These are phyloP conservation scores for Talaromyces sp. DNA, from an alignment of 2,329 filamentous ascomycete genomes.

Conservation along the genomic window DNA sequence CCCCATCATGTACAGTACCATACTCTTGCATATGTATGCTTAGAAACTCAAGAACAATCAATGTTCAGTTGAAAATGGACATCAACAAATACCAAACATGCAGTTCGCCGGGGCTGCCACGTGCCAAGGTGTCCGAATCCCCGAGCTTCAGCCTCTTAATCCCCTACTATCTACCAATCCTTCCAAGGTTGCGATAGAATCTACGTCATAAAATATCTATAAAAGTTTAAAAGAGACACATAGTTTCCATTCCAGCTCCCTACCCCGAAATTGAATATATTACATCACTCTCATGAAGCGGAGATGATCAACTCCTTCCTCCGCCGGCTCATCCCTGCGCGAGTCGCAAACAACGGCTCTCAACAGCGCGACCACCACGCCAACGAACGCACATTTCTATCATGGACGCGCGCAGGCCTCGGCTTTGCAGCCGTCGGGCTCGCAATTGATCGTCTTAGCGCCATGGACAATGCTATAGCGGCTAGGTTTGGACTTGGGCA, in stretches of 20 bases:
- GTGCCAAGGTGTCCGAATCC: not conserved
- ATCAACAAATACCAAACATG: conserved; percentile 7
- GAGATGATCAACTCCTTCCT: conserved; percentile 17
- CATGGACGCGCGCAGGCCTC: conserved; percentile 37
- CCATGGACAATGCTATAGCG: conserved; percentile 30
- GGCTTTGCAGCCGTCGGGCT: conserved; percentile 36
- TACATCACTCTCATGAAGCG: not conserved
- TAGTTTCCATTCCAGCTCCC: no score
- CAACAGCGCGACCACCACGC: conserved; percentile 38
- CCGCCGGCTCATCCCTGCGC: conserved; percentile 26
- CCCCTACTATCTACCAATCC: not conserved
- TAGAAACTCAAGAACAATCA: no score
- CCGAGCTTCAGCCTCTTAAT: not conserved
- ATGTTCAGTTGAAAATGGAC: not conserved
- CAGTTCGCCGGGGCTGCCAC: conserved; percentile 6
- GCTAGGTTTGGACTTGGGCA: conserved; percentile 10
- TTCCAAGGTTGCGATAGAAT: no score
- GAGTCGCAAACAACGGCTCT: conserved; percentile 32
- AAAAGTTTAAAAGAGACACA: no score
- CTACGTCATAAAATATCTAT: no score
- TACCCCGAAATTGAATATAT: no score
- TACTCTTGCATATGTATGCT: no score
- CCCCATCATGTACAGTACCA: no score
- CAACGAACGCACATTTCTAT: conserved; percentile 39
- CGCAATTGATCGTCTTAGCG: conserved; percentile 29